These are phyloP conservation scores for Eucalyptus polyanthemos DNA, from an alignment of 345 rosid genomes.

Conservation along the genomic window DNA sequence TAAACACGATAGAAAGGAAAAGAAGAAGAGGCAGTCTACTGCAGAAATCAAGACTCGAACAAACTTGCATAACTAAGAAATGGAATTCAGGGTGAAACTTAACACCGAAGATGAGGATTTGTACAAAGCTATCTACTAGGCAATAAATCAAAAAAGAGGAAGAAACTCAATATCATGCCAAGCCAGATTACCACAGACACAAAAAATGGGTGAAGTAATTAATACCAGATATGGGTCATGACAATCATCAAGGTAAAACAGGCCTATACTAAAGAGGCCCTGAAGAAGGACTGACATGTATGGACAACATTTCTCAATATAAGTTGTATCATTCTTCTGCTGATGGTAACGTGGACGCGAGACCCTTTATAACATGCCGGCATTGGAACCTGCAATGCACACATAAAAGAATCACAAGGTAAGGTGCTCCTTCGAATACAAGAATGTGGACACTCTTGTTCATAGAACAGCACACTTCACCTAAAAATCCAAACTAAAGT, in stretches of 20 bases:
- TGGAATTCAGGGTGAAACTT: neutral
- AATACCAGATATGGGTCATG: neutral
- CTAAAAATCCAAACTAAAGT: neutral
- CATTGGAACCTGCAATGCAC: slow-evolving; percentile 63
- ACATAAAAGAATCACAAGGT: neutral
- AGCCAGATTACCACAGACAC: neutral
- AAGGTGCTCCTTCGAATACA: neutral
- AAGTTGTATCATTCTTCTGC: slow-evolving; percentile 32
- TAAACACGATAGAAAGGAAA: neutral
- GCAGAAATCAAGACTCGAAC: neutral
- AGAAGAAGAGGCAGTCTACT: neutral
- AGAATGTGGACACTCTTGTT: neutral
- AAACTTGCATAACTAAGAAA: neutral
- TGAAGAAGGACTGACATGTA: neutral
- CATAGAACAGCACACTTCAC: neutral
- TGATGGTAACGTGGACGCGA: slow-evolving; percentile 29
- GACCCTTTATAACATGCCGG: slow-evolving; percentile 65
- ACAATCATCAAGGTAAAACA: neutral
- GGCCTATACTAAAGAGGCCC: neutral
- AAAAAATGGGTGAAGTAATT: neutral
- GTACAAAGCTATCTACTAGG: neutral
- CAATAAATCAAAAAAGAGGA: neutral
- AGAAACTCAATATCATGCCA: neutral
- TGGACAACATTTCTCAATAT: neutral
- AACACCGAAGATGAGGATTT: neutral